phyloP scores from a whole-genome alignment of 495 filamentous ascomycete species.

The Podospora comata region DNA sequence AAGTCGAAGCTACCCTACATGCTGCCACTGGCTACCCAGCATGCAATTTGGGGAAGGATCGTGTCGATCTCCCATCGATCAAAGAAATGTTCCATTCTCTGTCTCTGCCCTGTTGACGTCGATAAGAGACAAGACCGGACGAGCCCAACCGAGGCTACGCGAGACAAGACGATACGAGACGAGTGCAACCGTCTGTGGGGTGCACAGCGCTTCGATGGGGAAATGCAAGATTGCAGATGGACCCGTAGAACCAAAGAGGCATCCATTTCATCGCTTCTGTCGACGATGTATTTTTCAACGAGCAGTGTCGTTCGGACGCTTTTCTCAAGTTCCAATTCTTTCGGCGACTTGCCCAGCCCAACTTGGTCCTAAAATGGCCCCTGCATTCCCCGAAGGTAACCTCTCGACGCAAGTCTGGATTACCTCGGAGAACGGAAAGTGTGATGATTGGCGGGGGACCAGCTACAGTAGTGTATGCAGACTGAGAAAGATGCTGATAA shows the following conservation, averaged over 20 bases:
- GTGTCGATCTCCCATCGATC: not conserved
- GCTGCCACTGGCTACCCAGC: not conserved
- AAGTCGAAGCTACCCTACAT: not conserved
- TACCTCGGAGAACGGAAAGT: constrained; percentile 18
- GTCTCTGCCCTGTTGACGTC: constrained; percentile 2
- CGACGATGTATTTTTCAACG: not conserved
- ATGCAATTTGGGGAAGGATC: not conserved
- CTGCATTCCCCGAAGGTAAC: constrained; percentile 29
- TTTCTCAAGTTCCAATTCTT: not conserved
- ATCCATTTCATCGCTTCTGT: not conserved
- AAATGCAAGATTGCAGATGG: not conserved
- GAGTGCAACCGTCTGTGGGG: not conserved
- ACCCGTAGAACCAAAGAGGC: not conserved
- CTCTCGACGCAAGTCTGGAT: constrained; percentile 22
- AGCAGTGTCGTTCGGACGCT: not conserved
- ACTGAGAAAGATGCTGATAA: constrained; percentile 10
- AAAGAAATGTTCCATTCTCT: not conserved
- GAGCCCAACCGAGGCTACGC: not conserved
- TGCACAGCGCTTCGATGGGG: not conserved
- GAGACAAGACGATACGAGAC: constrained; percentile 5
- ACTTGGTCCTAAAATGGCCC: constrained; percentile 7
- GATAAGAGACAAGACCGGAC: constrained; percentile 1
- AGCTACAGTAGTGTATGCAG: not conserved
- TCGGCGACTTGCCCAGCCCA: constrained; percentile 6
- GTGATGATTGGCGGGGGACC: constrained; percentile 17